Conservation (phyloP, 2,329 filamentous ascomycete species). For the Pyrenochaeta sp. region DNA sequence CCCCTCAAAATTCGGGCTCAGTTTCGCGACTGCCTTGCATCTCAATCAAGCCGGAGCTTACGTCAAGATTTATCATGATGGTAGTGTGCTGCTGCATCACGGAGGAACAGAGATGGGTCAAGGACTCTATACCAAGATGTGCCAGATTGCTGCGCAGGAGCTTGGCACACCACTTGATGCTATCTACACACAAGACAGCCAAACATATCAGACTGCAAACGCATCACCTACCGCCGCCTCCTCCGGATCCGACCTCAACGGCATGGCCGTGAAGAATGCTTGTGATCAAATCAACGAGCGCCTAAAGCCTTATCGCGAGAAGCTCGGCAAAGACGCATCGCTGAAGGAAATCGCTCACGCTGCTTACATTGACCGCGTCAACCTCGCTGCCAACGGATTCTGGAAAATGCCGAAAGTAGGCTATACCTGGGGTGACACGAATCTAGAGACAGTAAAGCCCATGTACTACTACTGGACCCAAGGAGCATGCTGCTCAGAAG, state of each 20-base stretch:
- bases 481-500: slow-evolving; percentile 86
- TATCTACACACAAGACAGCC: slow-evolving; percentile 86
- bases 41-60: slow-evolving; percentile 93
- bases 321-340: slow-evolving; percentile 75
- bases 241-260: slow-evolving; percentile 92
- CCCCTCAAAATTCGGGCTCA: slow-evolving; percentile 96
- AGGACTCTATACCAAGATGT: slow-evolving; percentile 95
- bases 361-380: slow-evolving; percentile 94
- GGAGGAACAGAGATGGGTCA: slow-evolving; percentile 98
- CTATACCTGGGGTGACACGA: slow-evolving; percentile 76
- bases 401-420: slow-evolving; percentile 98
- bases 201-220: slow-evolving; percentile 89
- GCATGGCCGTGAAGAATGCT: slow-evolving; percentile 91
- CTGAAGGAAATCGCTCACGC: slow-evolving; percentile 89
- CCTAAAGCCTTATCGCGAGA: slow-evolving; percentile 82
- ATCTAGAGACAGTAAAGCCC: slow-evolving; percentile 51
- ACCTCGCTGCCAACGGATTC: slow-evolving; percentile 92
- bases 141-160: slow-evolving; percentile 90
- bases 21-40: slow-evolving; percentile 86
- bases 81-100: slow-evolving; percentile 88
- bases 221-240: slow-evolving; percentile 92
- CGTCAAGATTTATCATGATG: slow-evolving; percentile 95
- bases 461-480: slow-evolving; percentile 98
- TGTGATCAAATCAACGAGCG: slow-evolving; percentile 89
- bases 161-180: slow-evolving; percentile 81